Base-by-base conservation (phyloP, 257 asterid genomes). In the Striga asiatica region DNA sequence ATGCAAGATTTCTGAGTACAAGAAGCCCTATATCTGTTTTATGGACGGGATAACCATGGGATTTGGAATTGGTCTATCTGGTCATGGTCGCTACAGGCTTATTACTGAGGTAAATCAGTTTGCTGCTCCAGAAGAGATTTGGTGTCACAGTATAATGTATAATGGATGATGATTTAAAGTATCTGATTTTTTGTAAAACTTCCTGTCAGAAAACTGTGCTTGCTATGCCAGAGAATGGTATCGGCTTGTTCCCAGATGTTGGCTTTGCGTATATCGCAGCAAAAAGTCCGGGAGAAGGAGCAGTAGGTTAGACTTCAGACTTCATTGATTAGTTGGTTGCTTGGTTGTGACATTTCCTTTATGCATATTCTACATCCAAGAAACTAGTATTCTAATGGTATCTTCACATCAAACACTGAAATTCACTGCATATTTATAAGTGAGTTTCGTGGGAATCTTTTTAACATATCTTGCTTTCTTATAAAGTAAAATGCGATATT, bases 1-100 rank as follows among this genome's bases (percentile, higher is more conserved):
- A 63, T 91, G 98, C 82, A 91, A 91, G 66, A 91, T 91, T 8
- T 80, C 23, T 61, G 93, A 75, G 59, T 86, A 87, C 76, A 87
- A 77, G 74, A 91, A 91, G 85, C 98, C 96, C 65, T 91, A 84
- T 62, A 78, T 91, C 73, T 69, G 79, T 75, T 81, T 86, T 76
- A 91, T 91, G 96, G 98, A 91, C 77, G 98, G 98, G 51, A 72
- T 89, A 48, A 89, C 98, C 29, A 89, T 89, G 98, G 98, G 98
- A 35, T 89, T 89, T 70, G 98, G 98, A 35, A 81, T 89, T 70
- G 98, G 96, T 28, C 79, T 89, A 45, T 89, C 91, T 64, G 95
- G 98, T 60, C 98, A 86, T 70, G 98, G 98, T 54, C 81, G 77
- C 22, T 86, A 89, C 67, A 80, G 89, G 81, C 77, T 89, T 54